Evolutionary conservation across 495 filamentous ascomycete genomes (phyloP), one percentile per base, ranked within the genome.

Genomic region (Trichoderma erinaceum): DNA sequence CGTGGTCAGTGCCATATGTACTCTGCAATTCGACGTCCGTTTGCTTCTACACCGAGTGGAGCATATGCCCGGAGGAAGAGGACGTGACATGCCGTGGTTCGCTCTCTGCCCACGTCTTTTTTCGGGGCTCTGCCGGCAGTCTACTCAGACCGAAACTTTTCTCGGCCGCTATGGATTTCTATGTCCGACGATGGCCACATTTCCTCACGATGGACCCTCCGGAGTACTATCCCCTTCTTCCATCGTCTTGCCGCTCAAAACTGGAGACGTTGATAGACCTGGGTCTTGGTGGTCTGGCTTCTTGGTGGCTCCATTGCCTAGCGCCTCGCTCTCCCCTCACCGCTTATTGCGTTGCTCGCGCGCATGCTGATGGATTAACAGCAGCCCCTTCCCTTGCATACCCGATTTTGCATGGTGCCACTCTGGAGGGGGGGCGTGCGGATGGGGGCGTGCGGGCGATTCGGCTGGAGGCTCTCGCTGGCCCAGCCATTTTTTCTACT

Each of bases 361-460:
- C 56, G 25, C 56, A 61, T 35, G 23, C 29, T 32, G 56, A 61
- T 61, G 56, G 56, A 61, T 61, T 18, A 21, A 61, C 12, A 61
- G 56, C 10, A 61, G 16, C 56, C 56, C 48, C 56, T 25, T 61
- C 56, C 56, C 56, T 61, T 61, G 56, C 56, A 61, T 61, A 61
- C 56, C 56, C 56, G 56, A 61, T 61, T 61, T 61, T 61, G 56
- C 56, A 61, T 61, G 56, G 56, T 16, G 56, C 56, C 56, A 29
- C 56, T 32, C 56, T 32, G 56, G 56, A 11, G 56, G 27, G 56
- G 44, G n/a, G 44, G 27, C 25, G 23, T 27, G 56, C 13, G 56
- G 56, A 18, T 13, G 56, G 23, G 56, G 25, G 56, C 11, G 25
- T 61, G 56, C 29, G 56, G 23, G 13, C 27, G 25, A 32, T 29